Evolutionary conservation across 176 grass and related monocot genomes (phyloP), one percentile per base, ranked within the genome.

Genomic region (Ampelocalamus luodianensis): DNA sequence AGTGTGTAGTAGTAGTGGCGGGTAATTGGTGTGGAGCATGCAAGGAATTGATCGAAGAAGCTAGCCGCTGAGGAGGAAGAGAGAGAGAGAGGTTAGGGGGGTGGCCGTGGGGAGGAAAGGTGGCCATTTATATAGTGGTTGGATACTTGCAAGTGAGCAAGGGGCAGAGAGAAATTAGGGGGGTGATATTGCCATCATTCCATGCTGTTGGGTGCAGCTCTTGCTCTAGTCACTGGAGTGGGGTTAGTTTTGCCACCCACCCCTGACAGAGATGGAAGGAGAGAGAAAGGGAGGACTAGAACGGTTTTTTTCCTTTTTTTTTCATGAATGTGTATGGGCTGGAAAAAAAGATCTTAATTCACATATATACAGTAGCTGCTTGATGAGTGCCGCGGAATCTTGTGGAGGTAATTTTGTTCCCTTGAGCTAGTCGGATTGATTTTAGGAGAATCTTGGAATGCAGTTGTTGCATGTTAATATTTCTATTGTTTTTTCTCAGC

Each of bases 191-290:
- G 83, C 79, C 84, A 87, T 83, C 89, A 87, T 87, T 79, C 67
- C 75, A 79, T 90, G 85, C 61, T 86, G 68, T 84, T 84, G 77
- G 68, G 68, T 72, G 67, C 56, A 72, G 68, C 68, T 13, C 80
- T 48, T 63, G 51, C 75, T 44, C 40, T 43, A n/a, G 48, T 59
- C 37, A 86, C 29, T 63, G 79, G 64, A 75, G 82, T 90, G 89
- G 90, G 90, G 92, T 89, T 89, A 83, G 90, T 92, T 94, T 89
- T 91, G 82, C 81, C 92, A 94, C 92, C 94, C 92, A 97, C 88
- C 85, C 76, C 26, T 68, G 70, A 79, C 24, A 85, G 76, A 90
- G 87, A 88, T 68, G 72, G 56, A n/a, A n/a, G n/a, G 27, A 65
- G 23, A 55, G 56, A 88, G 17, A 49, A 24, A 58, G 29, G 27